Evolutionary conservation across 1,139 yeast genomes (phyloP).

Genomic region (Wickerhamiella infanticola): DNA sequence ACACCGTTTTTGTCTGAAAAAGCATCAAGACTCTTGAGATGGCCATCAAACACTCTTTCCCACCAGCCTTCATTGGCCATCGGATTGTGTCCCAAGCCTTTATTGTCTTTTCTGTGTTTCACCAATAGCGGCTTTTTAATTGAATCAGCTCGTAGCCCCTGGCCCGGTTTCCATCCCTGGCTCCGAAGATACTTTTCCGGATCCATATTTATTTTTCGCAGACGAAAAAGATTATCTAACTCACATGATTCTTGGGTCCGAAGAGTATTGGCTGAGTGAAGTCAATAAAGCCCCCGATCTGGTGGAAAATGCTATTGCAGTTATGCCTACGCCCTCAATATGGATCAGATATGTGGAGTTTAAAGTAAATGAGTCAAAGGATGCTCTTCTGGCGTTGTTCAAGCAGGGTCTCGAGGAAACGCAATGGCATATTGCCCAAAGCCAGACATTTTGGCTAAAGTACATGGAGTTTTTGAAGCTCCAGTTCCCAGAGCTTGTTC

Average conservation of each 20-base stretch:
- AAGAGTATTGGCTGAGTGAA: neutral
- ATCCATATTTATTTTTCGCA: constrained; percentile 37
- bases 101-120: constrained; percentile 76
- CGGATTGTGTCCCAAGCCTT: constrained; percentile 68
- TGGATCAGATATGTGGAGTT: constrained; percentile 1
- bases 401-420: neutral
- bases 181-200: constrained; percentile 55
- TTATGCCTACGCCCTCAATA: constrained; percentile 1
- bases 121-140: constrained; percentile 74
- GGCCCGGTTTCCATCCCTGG: constrained; percentile 88
- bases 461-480: neutral
- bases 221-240: neutral
- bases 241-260: neutral
- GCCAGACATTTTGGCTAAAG: constrained; percentile 2
- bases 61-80: constrained; percentile 85
- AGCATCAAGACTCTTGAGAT: constrained; percentile 64
- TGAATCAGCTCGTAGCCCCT: constrained; percentile 68
- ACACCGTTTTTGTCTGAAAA: constrained; percentile 23
- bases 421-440: neutral
- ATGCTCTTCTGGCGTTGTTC: neutral
- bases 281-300: neutral
- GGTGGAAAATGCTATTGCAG: neutral
- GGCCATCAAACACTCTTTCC: constrained; percentile 91
- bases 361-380: neutral
- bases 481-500: neutral